Percentiles rank a stretch among this genome's conserved stretches.
These are phyloP conservation scores for Colletotrichum tofieldiae DNA, from an alignment of 2,329 filamentous ascomycete genomes.

Conservation along the genomic window DNA sequence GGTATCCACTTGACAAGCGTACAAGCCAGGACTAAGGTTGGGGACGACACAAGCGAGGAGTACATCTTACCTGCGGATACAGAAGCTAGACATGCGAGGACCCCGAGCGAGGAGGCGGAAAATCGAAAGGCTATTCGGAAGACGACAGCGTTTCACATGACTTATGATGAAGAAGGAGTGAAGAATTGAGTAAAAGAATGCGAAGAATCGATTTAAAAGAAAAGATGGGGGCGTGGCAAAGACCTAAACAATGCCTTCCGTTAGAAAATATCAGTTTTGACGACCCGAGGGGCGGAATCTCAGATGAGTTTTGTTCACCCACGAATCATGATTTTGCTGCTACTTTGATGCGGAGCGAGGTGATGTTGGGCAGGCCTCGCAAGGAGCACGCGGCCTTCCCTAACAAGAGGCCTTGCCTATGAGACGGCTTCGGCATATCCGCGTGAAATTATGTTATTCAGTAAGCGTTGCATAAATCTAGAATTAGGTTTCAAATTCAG, in stretches of 20 bases:
- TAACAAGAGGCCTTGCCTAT: neutral
- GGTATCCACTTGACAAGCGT: conserved; percentile 49
- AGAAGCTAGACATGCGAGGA: conserved; percentile 24
- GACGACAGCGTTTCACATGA: conserved; percentile 55
- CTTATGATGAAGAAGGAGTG: conserved; percentile 48
- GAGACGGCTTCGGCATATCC: neutral
- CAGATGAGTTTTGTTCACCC: rapidly evolving
- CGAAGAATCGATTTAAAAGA: neutral
- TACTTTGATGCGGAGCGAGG: neutral
- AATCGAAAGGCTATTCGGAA: conserved; percentile 52
- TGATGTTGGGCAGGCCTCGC: neutral
- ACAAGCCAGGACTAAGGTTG: conserved; percentile 39
- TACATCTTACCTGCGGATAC: conserved; percentile 51
- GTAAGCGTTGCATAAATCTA: neutral
- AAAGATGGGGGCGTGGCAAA: neutral
- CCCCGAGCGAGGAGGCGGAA: conserved; percentile 36
- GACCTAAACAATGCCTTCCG: neutral
- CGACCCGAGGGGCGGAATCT: too few species aligned
- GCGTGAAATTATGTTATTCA: neutral
- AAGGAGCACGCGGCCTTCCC: neutral
- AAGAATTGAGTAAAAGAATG: neutral
- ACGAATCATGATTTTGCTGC: too few species aligned
- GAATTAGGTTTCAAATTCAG: neutral
- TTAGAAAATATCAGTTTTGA: too few species aligned
- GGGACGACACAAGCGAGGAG: conserved; percentile 53